Evolutionary conservation across 2,329 filamentous ascomycete species (phyloP), one percentile per base, ranked within the genome.

Genomic region (Fusarium redolens): DNA sequence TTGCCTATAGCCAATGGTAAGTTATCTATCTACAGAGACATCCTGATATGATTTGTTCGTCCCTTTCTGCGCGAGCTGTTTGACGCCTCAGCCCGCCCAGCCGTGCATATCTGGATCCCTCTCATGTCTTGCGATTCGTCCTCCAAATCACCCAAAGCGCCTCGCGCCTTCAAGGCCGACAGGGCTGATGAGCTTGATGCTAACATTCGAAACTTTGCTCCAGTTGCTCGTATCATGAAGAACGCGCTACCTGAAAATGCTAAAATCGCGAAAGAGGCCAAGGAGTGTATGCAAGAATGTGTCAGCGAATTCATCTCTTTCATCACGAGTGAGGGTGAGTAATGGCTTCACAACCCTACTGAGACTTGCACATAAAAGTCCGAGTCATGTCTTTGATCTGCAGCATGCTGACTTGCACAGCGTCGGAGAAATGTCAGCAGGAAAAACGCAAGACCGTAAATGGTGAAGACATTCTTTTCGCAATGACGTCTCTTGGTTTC

Each of bases 301-400:
- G 96, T 99, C 66, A 98, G 95, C 91, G 96, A 99, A 85, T 99
- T 99, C 84, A 99, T 99, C 86, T 97, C 94, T 11, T 99, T 99
- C 87, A 98, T 99, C 81, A 99, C 96, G 40, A 98, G 96, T 83
- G 96, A 99, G 89, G 96, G 96, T 97, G 83, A 81, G 92, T 86
- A 56, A 25, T 40, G 51, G 15, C 58, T 38, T 20, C 57, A 45
- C 58, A 20, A 50, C 31, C 22, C 44, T 47, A 52, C 60, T 45
- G 38, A 48, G 68, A 58, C 68, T 68, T 45, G 35, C 33, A 73
- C 40, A 63, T 50, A 31, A n/a, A 48, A 54, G n/a, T 51, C 57
- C 47, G 65, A 73, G 62, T 44, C 62, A 71, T 72, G 69, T 70
- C 60, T 73, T 64, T 65, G 52, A 43, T 67, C 47, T 73, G 61